These are phyloP conservation scores for Lagenaria siceraria DNA, from an alignment of 306 rosid genomes.

Conservation along the genomic window DNA sequence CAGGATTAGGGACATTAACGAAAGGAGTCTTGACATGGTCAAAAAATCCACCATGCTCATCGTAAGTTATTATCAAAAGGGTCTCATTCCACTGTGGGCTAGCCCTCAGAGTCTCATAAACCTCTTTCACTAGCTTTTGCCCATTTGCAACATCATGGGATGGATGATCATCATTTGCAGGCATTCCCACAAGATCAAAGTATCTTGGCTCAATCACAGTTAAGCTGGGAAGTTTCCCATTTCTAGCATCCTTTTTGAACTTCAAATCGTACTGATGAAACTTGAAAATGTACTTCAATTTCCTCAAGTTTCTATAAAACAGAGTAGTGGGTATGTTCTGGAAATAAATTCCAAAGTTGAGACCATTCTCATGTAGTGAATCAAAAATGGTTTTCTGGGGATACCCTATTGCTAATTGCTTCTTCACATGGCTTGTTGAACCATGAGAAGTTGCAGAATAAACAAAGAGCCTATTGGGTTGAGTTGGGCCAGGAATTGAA, in stretches of 20 bases:
- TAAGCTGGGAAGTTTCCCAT: constrained; percentile 78
- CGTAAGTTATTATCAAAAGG: constrained; percentile 79
- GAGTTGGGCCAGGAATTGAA: constrained; percentile 95
- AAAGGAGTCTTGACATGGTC: constrained; percentile 90
- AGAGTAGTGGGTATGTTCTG: constrained; percentile 79
- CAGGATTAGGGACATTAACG: constrained; percentile 79
- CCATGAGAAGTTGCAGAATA: constrained; percentile 98
- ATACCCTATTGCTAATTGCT: constrained; percentile 71
- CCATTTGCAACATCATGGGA: constrained; percentile 99
- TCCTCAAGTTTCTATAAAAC: constrained; percentile 84
- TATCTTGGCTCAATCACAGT: constrained; percentile 89
- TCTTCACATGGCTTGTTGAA: constrained; percentile 82
- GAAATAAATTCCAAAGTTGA: constrained; percentile 67
- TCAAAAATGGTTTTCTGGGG: constrained; percentile 95
- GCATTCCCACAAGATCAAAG: constrained; percentile 58
- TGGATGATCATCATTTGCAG: constrained; percentile 94
- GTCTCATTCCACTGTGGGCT: constrained; percentile 96
- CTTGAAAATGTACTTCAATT: constrained; percentile 59
- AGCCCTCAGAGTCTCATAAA: constrained; percentile 76
- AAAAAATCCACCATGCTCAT: constrained; percentile 91
- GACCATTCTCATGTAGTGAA: constrained; percentile 54
- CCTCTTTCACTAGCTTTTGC: constrained; percentile 86
- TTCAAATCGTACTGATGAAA: constrained; percentile 67
- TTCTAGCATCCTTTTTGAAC: constrained; percentile 67
- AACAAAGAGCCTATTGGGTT: constrained; percentile 90